phyloP scores from a whole-genome alignment of 2,329 filamentous ascomycete genomes.

The Ceratocystis lukuohia region DNA sequence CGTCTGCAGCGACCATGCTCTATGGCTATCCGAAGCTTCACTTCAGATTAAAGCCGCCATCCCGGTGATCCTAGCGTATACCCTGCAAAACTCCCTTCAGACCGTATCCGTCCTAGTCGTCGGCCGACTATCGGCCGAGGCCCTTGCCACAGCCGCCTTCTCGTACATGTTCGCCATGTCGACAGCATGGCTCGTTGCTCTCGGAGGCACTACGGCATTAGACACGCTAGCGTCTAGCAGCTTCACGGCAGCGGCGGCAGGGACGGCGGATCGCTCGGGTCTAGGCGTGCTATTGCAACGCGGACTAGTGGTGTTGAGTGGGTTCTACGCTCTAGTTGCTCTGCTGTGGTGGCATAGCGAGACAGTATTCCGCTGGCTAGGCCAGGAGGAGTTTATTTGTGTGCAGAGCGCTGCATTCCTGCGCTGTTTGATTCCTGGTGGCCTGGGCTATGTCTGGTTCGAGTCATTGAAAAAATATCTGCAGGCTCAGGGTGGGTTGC shows the following conservation, averaged over 20 bases:
- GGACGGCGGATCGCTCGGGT: constrained; percentile 63
- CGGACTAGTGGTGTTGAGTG: constrained; percentile 55
- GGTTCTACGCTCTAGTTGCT: constrained; percentile 60
- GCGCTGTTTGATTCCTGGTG: constrained; percentile 61
- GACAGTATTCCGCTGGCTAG: constrained; percentile 57
- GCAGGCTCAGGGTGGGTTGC: constrained; percentile 64
- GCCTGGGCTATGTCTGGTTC: constrained; percentile 77
- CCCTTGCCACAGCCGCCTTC: constrained; percentile 70
- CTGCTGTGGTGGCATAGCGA: constrained; percentile 64
- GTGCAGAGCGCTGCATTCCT: constrained; percentile 61
- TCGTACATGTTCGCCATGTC: constrained; percentile 92
- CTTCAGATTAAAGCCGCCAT: constrained; percentile 55
- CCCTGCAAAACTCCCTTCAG: constrained; percentile 73
- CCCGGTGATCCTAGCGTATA: constrained; percentile 73
- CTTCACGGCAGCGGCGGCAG: constrained; percentile 69
- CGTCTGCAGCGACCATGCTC: not conserved
- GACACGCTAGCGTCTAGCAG: constrained; percentile 73
- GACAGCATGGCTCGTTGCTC: constrained; percentile 72
- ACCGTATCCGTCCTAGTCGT: constrained; percentile 71
- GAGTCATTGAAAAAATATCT: constrained; percentile 77
- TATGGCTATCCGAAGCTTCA: constrained; percentile 46
- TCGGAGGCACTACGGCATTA: constrained; percentile 74
- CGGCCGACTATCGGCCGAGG: constrained; percentile 64
- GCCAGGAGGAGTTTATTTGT: constrained; percentile 67
- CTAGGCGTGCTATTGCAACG: constrained; percentile 68